Evolutionary conservation across 495 filamentous ascomycete species (phyloP), one percentile per base, ranked within the genome.

Genomic region (Pseudevernia furfuracea): DNA sequence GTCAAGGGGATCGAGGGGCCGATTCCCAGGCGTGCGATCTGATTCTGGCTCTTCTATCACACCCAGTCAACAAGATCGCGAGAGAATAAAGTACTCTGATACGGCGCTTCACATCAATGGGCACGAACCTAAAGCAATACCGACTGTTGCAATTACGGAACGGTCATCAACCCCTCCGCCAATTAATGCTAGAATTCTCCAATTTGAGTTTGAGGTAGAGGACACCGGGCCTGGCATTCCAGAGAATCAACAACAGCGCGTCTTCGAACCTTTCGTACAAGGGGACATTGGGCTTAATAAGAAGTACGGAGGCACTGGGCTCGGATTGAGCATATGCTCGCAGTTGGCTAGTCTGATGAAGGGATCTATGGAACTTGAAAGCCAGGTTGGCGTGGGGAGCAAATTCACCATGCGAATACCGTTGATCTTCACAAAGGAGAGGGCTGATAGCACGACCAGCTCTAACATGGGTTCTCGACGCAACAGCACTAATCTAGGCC

Each of bases 211-310:
- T 63, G 87, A 92, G 71, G 90, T 97, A 4, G 80, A 90, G 72
- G 92, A 97, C 69, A 93, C 88, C 12, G 92, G 92, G 0, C 92
- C 91, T 5, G 92, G 92, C n/a, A 95, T 97, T 64, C 87, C 91
- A 0, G 81, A 83, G 32, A 74, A 85, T 58, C 82, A 92, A 62
- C 90, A 90, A 65, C 76, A 88, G 63, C 84, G 85, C 66, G 89
- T 97, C 34, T 97, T 97, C 75, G 92, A 97, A 71, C 92, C 92
- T 0, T 97, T 97, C 69, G 87, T 96, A 12, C 92, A 97, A 74
- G 92, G 90, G 2, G 92, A 97, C 71, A 76, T 94, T 14, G 87
- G 90, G 3, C 77, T 97, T 28, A 92, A 87, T 74, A 95, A 91
- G 72, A 95, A 93, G 67, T 94, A 87, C 71, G 91, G 90, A 30